A percentile compares a stretch with the other conserved stretches of the same genome.
These are phyloP conservation scores for Sanguinoderma infundibulare DNA, from an alignment of 1,284 basidiomycete genomes.

Conservation along the genomic window DNA sequence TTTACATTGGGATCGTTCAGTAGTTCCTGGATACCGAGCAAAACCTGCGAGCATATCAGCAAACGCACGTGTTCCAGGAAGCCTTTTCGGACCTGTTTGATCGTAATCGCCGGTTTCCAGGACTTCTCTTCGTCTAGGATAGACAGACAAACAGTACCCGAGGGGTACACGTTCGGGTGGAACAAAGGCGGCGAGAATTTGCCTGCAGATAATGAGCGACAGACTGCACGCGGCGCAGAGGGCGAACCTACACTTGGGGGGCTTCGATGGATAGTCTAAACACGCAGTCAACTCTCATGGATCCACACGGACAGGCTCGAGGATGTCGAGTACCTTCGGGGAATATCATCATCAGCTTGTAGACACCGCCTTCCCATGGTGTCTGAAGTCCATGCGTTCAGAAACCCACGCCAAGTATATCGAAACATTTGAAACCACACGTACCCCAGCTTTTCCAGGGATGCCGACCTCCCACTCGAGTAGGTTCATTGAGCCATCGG, in stretches of 20 bases:
- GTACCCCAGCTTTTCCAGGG: constrained; percentile 82
- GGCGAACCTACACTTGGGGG: constrained; percentile 82
- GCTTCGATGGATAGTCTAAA: constrained; percentile 92
- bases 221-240: constrained; percentile 8
- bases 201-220: constrained; percentile 54
- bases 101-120: constrained; percentile 99
- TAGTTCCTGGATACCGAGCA: constrained; percentile 94
- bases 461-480: constrained; percentile 99
- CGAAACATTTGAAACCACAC: constrained; percentile 36
- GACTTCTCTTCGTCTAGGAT: constrained; percentile 99
- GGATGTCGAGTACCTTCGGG: constrained; percentile 77
- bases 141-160: constrained; percentile 97
- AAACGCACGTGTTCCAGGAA: background rate
- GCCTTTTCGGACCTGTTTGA: constrained; percentile 82
- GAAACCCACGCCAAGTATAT: constrained; percentile 26
- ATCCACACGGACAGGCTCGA: constrained; percentile 17
- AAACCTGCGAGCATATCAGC: constrained; percentile 61
- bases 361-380: constrained; percentile 95
- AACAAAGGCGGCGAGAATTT: constrained; percentile 97
- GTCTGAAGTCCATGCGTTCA: constrained; percentile 64
- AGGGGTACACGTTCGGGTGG: constrained; percentile 99
- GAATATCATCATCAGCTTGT: constrained; percentile 92
- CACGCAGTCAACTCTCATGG: constrained; percentile 17
- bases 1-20: constrained; percentile 94
- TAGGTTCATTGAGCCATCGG: constrained; percentile 94